Percentiles rank a stretch among this genome's conserved stretches.
Evolutionary conservation across 306 rosid genomes (phyloP).

Genomic region (Pterocarpus macrocarpus): DNA sequence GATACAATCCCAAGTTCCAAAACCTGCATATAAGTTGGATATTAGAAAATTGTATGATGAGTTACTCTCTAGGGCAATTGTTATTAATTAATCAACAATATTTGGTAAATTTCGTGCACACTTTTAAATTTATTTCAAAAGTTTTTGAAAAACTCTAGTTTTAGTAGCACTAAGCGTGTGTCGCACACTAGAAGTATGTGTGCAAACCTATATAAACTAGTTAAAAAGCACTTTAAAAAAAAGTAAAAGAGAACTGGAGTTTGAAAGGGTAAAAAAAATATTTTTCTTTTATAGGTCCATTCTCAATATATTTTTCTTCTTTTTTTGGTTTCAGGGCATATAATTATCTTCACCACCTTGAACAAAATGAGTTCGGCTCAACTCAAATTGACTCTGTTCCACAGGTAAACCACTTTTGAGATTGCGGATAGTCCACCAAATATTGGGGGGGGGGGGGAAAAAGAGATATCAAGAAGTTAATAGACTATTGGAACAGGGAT

Average conservation of each 20-base stretch:
- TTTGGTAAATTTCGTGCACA: not conserved
- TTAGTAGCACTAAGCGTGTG: not conserved
- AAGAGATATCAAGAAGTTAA: too few species aligned
- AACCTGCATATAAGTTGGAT: conserved; percentile 58
- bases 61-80: not conserved
- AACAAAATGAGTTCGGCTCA: not conserved
- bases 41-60: not conserved
- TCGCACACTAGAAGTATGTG: not conserved
- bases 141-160: not conserved
- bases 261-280: too few species aligned
- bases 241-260: too few species aligned
- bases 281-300: too few species aligned
- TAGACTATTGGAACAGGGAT: too few species aligned
- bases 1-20: conserved; percentile 97
- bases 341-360: too few species aligned
- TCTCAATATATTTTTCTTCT: too few species aligned
- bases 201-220: not conserved
- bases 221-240: not conserved
- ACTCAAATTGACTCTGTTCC: conserved; percentile 3
- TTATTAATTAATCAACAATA: not conserved
- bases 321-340: too few species aligned
- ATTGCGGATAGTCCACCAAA: conserved; percentile 1
- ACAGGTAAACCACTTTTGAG: not conserved
- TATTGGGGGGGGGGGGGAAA: too few species aligned
- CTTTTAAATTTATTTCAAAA: not conserved